Evolutionary conservation across 78 protist genomes (phyloP), one percentile per base, ranked within the genome.

Genomic region (Cavenderia fasciculata): DNA sequence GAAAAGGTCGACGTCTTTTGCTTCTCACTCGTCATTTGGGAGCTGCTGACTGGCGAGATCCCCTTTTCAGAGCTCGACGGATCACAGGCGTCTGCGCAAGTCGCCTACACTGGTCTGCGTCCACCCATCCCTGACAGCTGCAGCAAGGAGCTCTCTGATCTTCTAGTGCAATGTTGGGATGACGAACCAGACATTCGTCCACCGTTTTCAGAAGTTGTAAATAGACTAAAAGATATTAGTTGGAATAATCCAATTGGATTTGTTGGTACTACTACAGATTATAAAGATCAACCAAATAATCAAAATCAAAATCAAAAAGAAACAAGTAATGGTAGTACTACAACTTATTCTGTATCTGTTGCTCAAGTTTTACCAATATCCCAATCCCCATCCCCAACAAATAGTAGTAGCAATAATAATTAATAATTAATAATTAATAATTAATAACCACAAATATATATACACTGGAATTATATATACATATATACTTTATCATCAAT

Each of bases 51-150:
- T 41, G 90, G 90, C 1, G 90, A 82, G 54, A 82, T 82, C 36
- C 90, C 90, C 36, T 82, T 56, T 43, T 68, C 90, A 11, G 90
- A 82, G 19, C 54, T 82, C 57, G 90, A 82, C 43, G 90, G 90
- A 0, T 82, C 90, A 6, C 90, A 82, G 43, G 90, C 90, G 2
- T 82, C 90, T 0, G 90, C 90, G 4, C 90, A 82, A 44, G 90
- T 82, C 1, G 90, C 90, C 19, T 82, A 82, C 47, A 52, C 72
- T 1, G 90, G 90, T n/a, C 36, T 82, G 4, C 34, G 90, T 54
- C 90, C 90, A 6, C 25, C 74, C 12, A 56, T 82, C 0, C 90
- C 90, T 0, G 90, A 82, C 0, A 23, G 11, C 44, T 82, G 90
- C 21, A 73, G 68, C 33, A 54, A 46, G 0, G 90, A 82, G 2